Conservation (phyloP, 1,139 yeast species). For the Pichia norvegensis region DNA sequence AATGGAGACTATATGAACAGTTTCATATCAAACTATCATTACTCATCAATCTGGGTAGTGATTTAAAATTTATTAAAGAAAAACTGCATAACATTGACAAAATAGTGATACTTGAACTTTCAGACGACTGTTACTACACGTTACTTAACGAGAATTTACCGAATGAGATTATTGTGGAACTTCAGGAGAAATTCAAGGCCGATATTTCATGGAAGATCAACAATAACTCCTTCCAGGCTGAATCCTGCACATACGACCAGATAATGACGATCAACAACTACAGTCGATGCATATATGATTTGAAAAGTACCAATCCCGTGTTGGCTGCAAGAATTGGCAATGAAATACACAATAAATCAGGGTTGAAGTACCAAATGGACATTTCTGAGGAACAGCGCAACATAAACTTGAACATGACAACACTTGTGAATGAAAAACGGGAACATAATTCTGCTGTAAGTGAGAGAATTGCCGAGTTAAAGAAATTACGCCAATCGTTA, state of each 20-base stretch:
- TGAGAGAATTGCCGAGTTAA: background rate
- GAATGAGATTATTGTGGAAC: conserved; percentile 6
- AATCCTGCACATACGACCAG: conserved; percentile 33
- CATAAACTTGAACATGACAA: background rate
- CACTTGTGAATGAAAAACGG: background rate
- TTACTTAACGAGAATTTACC: conserved; percentile 15
- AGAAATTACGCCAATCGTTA: background rate
- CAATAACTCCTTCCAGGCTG: conserved; percentile 10
- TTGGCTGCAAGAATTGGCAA: conserved; percentile 12
- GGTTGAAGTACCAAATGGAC: background rate
- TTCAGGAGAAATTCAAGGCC: conserved; percentile 6
- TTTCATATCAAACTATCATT: conserved; percentile 25
- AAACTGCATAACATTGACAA: conserved; percentile 22
- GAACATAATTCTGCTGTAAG: background rate
- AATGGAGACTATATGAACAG: conserved; percentile 25
- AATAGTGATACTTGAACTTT: conserved; percentile 30
- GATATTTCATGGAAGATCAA: conserved; percentile 2
- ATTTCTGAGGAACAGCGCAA: background rate
- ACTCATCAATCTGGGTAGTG: conserved; percentile 27
- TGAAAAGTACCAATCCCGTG: conserved; percentile 22
- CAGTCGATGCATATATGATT: conserved; percentile 35
- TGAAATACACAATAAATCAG: background rate
- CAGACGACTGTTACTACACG: conserved; percentile 35
- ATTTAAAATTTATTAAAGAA: conserved; percentile 17
- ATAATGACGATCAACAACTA: conserved; percentile 40